Evolutionary conservation across 2,329 filamentous ascomycete species (phyloP).

Genomic region (Penicillium digitatum): DNA sequence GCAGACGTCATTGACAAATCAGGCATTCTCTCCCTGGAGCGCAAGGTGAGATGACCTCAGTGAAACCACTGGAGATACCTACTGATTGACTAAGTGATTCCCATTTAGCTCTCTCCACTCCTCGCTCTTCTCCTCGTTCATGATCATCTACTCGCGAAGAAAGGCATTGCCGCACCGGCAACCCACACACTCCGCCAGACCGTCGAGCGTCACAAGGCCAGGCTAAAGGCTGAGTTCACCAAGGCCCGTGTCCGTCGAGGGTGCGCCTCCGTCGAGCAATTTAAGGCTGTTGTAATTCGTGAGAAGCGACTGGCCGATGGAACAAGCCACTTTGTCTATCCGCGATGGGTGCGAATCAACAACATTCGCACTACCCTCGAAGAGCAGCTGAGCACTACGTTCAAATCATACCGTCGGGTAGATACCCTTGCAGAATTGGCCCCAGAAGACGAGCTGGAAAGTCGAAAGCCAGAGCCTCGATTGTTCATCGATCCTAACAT

Average conservation of each 20-base stretch:
- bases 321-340: slow-evolving; percentile 49
- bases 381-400: slow-evolving; percentile 70
- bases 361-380: slow-evolving; percentile 67
- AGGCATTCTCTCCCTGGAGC: slow-evolving; percentile 71
- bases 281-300: slow-evolving; percentile 45
- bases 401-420: slow-evolving; percentile 60
- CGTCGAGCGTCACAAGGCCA: slow-evolving; percentile 74
- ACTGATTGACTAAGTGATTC: slow-evolving; percentile 39
- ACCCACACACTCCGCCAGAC: slow-evolving; percentile 72
- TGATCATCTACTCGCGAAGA: slow-evolving; percentile 77
- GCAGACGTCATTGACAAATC: slow-evolving; percentile 86
- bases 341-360: slow-evolving; percentile 91
- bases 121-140: slow-evolving; percentile 80
- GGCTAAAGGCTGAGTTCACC: slow-evolving; percentile 77
- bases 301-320: slow-evolving; percentile 46
- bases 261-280: slow-evolving; percentile 62
- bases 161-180: slow-evolving; percentile 74
- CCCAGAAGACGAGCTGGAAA: slow-evolving; percentile 25
- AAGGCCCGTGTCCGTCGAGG: slow-evolving; percentile 70
- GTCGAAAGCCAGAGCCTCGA: slow-evolving; percentile 37
- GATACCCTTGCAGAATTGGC: slow-evolving; percentile 56
- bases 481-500: slow-evolving; percentile 73
- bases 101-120: slow-evolving; percentile 67
- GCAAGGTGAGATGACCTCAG: slow-evolving; percentile 60
- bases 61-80: slow-evolving; percentile 15